phyloP scores from a whole-genome alignment of 345 rosid species.

The Odontarrhena argentea region DNA sequence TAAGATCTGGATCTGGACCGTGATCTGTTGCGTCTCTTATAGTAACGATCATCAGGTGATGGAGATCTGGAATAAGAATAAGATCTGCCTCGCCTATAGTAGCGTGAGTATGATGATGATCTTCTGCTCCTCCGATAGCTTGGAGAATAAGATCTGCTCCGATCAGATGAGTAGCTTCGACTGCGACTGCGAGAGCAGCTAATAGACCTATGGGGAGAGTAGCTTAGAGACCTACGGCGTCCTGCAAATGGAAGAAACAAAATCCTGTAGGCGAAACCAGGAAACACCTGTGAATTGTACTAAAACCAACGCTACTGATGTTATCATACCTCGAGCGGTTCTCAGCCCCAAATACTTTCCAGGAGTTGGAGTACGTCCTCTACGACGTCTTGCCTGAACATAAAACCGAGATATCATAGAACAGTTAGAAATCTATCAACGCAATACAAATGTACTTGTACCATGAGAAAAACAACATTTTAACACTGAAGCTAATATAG shows the following conservation, averaged over 20 bases:
- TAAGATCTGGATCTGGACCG: constrained; percentile 43
- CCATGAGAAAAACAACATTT: not conserved
- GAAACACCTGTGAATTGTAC: not conserved
- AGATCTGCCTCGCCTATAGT: constrained; percentile 42
- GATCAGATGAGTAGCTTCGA: constrained; percentile 53
- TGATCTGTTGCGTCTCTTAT: constrained; percentile 45
- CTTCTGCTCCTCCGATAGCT: constrained; percentile 37
- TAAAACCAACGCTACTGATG: not conserved
- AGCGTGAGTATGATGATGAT: constrained; percentile 47
- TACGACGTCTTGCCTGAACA: constrained; percentile 75
- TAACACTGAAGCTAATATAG: constrained; percentile 4
- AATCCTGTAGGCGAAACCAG: not conserved
- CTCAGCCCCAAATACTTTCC: constrained; percentile 88
- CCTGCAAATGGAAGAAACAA: constrained; percentile 39
- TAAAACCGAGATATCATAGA: constrained; percentile 14
- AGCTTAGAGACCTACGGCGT: constrained; percentile 47
- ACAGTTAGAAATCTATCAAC: constrained; percentile 10
- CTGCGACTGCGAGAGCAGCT: constrained; percentile 58
- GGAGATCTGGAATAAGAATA: constrained; percentile 52
- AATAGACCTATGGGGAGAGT: constrained; percentile 52
- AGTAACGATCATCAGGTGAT: constrained; percentile 51
- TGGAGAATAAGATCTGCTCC: constrained; percentile 67
- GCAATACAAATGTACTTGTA: not conserved
- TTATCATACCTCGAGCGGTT: constrained; percentile 54
- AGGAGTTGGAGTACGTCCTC: constrained; percentile 94